phyloP scores from a whole-genome alignment of 139 green algal genomes.

The Chlamydomonas applanata region DNA sequence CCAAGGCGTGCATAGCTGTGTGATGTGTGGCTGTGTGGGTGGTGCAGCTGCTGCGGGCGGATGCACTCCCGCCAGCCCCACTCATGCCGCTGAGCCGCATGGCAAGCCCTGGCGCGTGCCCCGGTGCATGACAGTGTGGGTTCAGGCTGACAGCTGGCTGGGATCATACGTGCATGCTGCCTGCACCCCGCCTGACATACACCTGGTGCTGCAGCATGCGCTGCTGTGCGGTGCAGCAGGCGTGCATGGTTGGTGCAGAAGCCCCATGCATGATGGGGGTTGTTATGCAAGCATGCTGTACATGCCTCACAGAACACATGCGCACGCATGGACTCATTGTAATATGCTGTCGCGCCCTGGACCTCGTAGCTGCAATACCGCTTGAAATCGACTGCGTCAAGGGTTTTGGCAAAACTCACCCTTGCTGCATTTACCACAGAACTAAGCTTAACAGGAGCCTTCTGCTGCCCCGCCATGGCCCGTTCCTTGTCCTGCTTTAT shows the following conservation, averaged over 20 bases:
- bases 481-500: too few relatives aligned
- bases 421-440: constrained; percentile 28
- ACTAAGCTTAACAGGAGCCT: constrained; percentile 27
- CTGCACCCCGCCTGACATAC: too few relatives aligned
- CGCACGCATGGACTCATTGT: neutral
- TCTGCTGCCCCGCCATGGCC: constrained; percentile 10
- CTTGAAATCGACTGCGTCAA: neutral
- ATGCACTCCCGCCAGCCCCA: too few relatives aligned
- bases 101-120: too few relatives aligned
- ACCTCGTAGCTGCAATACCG: neutral
- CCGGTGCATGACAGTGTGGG: too few relatives aligned
- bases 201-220: too few relatives aligned
- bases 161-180: too few relatives aligned
- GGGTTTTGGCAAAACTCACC: neutral
- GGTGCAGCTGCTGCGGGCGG: too few relatives aligned
- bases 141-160: too few relatives aligned
- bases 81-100: too few relatives aligned
- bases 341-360: neutral
- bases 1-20: too few relatives aligned
- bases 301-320: neutral
- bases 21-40: too few relatives aligned
- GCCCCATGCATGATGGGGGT: neutral
- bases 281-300: neutral
- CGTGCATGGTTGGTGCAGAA: neutral
- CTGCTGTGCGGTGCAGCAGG: neutral